Evolutionary conservation across 176 grass and related monocot genomes (phyloP).

Genomic region (Rhynchospora tenuis): DNA sequence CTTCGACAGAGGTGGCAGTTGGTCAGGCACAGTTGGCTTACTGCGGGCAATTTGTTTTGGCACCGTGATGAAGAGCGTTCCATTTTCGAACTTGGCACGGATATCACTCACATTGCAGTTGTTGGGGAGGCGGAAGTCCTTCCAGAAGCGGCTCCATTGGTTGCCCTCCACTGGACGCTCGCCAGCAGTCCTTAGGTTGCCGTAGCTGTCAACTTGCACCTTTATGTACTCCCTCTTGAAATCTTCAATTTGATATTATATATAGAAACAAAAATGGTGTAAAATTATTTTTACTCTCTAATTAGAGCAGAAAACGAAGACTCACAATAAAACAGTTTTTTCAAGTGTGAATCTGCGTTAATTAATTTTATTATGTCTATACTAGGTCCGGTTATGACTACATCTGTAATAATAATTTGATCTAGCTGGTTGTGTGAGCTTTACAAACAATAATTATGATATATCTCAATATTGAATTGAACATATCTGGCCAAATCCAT

Average conservation of each 20-base stretch:
- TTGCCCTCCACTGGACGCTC: slow-evolving; percentile 23
- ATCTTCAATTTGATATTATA: slow-evolving; percentile 24
- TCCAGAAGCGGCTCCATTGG: slow-evolving; percentile 52
- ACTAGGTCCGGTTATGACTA: not conserved
- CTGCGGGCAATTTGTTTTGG: slow-evolving; percentile 37
- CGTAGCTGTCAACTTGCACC: slow-evolving; percentile 54
- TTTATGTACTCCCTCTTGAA: slow-evolving; percentile 58
- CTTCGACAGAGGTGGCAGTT: not conserved
- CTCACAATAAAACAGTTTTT: not conserved
- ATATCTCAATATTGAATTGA: not conserved
- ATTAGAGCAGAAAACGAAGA: not conserved
- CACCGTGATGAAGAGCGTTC: slow-evolving; percentile 43
- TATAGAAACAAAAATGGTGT: too few species aligned
- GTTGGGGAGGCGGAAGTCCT: slow-evolving; percentile 36
- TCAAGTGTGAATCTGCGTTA: not conserved
- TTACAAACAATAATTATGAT: not conserved
- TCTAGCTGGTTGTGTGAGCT: not conserved
- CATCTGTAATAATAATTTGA: not conserved
- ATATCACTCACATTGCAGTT: slow-evolving; percentile 40
- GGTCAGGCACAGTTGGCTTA: not conserved
- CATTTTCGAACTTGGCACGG: slow-evolving; percentile 73
- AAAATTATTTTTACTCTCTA: too few species aligned
- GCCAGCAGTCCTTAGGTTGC: slow-evolving; percentile 39
- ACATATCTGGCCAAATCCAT: not conserved
- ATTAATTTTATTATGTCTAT: not conserved